Evolutionary conservation across 2,329 filamentous ascomycete genomes (phyloP).

Genomic region (Aschersonia sp.): DNA sequence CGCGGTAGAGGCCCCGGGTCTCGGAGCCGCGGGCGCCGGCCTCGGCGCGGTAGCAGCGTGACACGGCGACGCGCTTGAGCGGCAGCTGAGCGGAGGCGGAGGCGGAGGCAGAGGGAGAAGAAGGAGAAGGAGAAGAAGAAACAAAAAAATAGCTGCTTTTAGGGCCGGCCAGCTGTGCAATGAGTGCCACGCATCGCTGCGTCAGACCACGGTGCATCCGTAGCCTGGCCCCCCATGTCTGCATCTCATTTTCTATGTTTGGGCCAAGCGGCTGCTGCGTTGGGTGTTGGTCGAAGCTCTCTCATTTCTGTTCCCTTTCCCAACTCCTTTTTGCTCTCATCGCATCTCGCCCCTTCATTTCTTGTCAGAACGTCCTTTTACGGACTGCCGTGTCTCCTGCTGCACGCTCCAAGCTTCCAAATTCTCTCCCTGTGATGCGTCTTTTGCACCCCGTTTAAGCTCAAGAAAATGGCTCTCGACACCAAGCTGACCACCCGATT

Average conservation of each 20-base stretch:
- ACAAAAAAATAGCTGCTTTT: background rate
- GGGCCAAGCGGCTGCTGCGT: background rate
- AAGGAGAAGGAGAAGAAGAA: too few species aligned
- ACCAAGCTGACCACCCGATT: constrained; percentile 20
- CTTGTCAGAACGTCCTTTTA: background rate
- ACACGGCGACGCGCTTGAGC: constrained; percentile 66
- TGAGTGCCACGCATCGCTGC: background rate
- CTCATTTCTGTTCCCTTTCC: too few species aligned
- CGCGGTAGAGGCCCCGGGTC: constrained; percentile 88
- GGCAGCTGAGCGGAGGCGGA: constrained; percentile 49
- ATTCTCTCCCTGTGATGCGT: too few species aligned
- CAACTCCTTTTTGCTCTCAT: background rate
- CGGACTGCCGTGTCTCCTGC: background rate
- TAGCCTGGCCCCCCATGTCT: background rate
- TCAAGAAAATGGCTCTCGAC: constrained; percentile 13
- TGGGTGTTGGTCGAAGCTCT: background rate
- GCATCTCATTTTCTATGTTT: background rate
- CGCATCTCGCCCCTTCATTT: background rate
- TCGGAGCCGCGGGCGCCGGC: constrained; percentile 80
- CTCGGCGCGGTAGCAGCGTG: constrained; percentile 90
- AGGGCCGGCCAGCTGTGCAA: background rate
- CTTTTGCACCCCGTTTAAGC: too few species aligned
- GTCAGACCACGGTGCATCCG: background rate
- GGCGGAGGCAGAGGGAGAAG: too few species aligned
- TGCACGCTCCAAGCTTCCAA: background rate